Percentiles rank a stretch among this genome's conserved stretches.
These are phyloP conservation scores for Byssoonygena ceratinophila DNA, from an alignment of 2,329 filamentous ascomycete genomes.

Conservation along the genomic window DNA sequence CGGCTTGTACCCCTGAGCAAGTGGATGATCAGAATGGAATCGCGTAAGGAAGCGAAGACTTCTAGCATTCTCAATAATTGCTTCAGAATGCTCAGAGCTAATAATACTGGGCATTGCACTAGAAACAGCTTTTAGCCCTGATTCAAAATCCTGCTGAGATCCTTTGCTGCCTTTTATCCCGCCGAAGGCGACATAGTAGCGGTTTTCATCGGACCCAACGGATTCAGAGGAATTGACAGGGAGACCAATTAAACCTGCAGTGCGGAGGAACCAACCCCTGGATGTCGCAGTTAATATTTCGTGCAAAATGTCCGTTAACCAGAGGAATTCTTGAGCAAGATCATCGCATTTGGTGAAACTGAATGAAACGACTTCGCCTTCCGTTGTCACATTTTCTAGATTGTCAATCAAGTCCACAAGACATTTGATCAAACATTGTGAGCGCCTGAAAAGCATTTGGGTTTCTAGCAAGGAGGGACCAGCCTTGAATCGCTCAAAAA, in stretches of 20 bases:
- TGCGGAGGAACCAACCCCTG: slow-evolving; percentile 55
- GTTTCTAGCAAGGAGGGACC: slow-evolving; percentile 30
- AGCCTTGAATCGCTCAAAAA: slow-evolving; percentile 21
- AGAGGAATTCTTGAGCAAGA: slow-evolving; percentile 52
- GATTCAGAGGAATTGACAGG: slow-evolving; percentile 47
- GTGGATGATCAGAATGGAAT: slow-evolving; percentile 60
- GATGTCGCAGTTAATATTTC: slow-evolving; percentile 56
- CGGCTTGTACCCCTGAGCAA: slow-evolving; percentile 47
- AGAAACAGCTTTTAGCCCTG: background rate
- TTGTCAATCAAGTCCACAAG: slow-evolving; percentile 31
- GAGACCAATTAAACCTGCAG: slow-evolving; percentile 67
- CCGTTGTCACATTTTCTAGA: slow-evolving; percentile 42
- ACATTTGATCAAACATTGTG: slow-evolving; percentile 28
- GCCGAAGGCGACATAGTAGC: background rate
- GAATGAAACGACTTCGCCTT: slow-evolving; percentile 52
- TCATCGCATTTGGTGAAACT: slow-evolving; percentile 53
- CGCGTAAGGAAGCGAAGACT: slow-evolving; percentile 62
- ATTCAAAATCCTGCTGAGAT: slow-evolving; percentile 51
- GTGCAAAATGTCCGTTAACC: slow-evolving; percentile 54
- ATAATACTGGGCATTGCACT: slow-evolving; percentile 57
- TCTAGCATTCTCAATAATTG: slow-evolving; percentile 68
- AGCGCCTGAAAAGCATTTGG: slow-evolving; percentile 32
- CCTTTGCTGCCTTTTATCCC: slow-evolving; percentile 28
- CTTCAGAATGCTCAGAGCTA: slow-evolving; percentile 54
- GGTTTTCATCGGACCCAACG: slow-evolving; percentile 38